Conservation (phyloP, 2,329 filamentous ascomycete species). For the Thielaviopsis ethacetica region DNA sequence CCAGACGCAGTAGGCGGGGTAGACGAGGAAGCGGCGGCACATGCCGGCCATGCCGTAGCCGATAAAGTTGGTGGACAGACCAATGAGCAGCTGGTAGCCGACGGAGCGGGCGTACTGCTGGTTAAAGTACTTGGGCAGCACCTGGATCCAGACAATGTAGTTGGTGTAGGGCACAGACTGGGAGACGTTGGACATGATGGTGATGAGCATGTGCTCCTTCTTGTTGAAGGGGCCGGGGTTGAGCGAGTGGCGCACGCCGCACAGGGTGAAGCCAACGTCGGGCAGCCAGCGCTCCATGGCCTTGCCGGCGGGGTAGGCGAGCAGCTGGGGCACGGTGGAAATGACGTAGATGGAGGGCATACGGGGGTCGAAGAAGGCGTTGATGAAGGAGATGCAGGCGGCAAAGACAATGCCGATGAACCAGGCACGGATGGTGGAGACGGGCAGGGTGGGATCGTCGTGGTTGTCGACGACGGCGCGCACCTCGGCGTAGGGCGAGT, state of each 20-base stretch:
- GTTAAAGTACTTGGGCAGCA: constrained; percentile 32
- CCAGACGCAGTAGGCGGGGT: constrained; percentile 37
- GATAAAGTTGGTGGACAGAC: constrained; percentile 35
- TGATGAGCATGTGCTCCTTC: constrained; percentile 41
- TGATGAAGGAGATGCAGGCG: constrained; percentile 28
- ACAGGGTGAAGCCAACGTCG: constrained; percentile 25
- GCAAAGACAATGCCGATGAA: constrained; percentile 31
- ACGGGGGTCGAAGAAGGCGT: constrained; percentile 39
- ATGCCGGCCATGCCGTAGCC: constrained; percentile 39
- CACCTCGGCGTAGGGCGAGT: constrained; percentile 39
- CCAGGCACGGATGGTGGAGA: constrained; percentile 36
- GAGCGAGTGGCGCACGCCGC: constrained; percentile 19
- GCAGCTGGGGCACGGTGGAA: constrained; percentile 36
- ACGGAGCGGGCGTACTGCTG: constrained; percentile 31
- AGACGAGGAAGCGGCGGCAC: constrained; percentile 32
- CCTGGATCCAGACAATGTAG: constrained; percentile 33
- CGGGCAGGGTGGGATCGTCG: constrained; percentile 31
- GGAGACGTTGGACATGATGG: constrained; percentile 37
- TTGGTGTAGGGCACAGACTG: constrained; percentile 30
- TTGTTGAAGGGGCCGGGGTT: constrained; percentile 36
- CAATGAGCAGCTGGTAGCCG: constrained; percentile 33
- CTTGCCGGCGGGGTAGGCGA: constrained; percentile 33
- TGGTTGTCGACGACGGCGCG: constrained; percentile 38
- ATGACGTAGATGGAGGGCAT: constrained; percentile 32
- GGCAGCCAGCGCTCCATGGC: constrained; percentile 29